Conservation (phyloP, 1,284 basidiomycete genomes). For the Sutorius eximius region DNA sequence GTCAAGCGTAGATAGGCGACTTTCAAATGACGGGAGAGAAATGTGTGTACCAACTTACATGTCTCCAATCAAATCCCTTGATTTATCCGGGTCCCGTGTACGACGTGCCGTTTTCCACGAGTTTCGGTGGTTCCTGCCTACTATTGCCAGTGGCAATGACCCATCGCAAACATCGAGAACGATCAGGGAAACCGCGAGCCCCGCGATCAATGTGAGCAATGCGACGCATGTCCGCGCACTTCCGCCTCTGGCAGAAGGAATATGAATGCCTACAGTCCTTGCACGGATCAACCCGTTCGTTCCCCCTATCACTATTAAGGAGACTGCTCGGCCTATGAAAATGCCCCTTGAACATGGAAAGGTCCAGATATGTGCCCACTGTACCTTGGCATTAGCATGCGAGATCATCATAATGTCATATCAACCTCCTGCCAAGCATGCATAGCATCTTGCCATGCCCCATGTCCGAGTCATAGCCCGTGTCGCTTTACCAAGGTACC, state of each 20-base stretch:
- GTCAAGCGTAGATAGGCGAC: background rate
- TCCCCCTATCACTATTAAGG: no score
- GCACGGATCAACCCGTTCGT: background rate
- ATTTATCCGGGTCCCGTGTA: no score
- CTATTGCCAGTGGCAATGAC: no score
- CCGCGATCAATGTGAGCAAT: background rate
- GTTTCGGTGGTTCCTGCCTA: no score
- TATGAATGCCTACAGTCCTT: background rate
- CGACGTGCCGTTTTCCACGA: background rate
- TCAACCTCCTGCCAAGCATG: background rate
- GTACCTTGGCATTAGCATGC: background rate
- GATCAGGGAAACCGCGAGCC: background rate
- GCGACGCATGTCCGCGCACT: background rate
- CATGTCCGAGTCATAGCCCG: no score
- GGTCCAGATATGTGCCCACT: no score
- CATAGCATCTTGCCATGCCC: background rate
- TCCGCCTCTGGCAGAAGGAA: background rate
- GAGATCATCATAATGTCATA: background rate
- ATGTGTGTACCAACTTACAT: background rate
- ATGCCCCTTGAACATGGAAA: no score
- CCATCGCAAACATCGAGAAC: background rate
- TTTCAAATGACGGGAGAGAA: background rate
- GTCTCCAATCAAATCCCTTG: background rate
- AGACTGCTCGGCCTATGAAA: background rate
- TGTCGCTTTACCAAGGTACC: background rate